Evolutionary conservation across 306 rosid genomes (phyloP), one percentile per base, ranked within the genome.

Genomic region (Mimosa pudica): DNA sequence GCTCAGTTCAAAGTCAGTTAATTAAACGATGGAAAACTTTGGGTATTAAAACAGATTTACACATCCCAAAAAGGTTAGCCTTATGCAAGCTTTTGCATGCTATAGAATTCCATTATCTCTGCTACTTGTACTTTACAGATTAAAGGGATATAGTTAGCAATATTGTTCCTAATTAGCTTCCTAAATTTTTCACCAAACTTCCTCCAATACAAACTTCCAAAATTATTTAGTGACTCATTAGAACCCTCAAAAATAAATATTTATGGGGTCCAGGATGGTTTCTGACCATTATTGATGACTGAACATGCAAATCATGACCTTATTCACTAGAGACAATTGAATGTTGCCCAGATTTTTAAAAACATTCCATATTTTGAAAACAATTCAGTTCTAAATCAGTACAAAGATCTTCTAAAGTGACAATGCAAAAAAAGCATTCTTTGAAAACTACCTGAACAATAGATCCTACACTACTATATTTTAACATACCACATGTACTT

Each of bases 1-100:
- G 87, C 67, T 44, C 76, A 76, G 65, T 73, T 48, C 49, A 64
- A 69, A 30, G 55, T 70, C 67, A 66, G 47, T 13, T 48, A 49
- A 58, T 49, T 67, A 66, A 72, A 73, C 18, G 18, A 55, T 17
- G n/a, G 48, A n/a, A 47, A 78, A 77, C 30, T 24, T 57, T 49
- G 61, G 54, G 68, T 1, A 51, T 48, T 16, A 70, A 65, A 47
- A 52, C 64, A 48, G 24, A 81, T 2, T 45, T 54, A 67, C 24
- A 42, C 45, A 65, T 42, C 36, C 48, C 24, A 18, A 58, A 11
- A 75, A 73, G 62, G 12, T 11, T 58, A 58, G 62, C 17, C 58
- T 24, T 60, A 49, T 20, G 73, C 51, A 70, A 45, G 75, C 36
- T 46, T 57, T 47, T n/a, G 71, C 30, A 74, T 5, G 13, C 57